phyloP scores from a whole-genome alignment of 1,139 yeast genomes.

The Komagataea norvegica region DNA sequence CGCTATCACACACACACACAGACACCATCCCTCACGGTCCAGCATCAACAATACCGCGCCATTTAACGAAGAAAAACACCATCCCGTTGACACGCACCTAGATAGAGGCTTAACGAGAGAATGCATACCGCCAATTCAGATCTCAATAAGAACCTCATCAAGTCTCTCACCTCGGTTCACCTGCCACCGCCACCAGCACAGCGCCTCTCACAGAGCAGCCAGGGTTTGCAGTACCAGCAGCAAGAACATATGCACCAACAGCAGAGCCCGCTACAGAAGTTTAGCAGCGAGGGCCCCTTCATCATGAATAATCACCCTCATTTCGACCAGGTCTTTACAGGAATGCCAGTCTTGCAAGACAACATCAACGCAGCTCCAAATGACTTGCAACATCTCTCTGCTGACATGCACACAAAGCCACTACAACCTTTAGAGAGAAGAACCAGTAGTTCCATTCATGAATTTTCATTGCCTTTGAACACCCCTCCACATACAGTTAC shows the following conservation, averaged over 20 bases:
- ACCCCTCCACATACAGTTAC: slow-evolving; percentile 28
- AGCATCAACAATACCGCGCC: no score
- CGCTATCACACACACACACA: neutral
- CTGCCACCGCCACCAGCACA: slow-evolving; percentile 40
- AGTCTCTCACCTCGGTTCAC: slow-evolving; percentile 39
- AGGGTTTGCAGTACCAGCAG: slow-evolving; percentile 1
- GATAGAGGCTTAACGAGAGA: neutral
- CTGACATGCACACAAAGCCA: neutral
- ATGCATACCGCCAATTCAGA: slow-evolving; percentile 24
- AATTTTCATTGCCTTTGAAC: slow-evolving; percentile 15
- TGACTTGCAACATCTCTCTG: slow-evolving; percentile 1
- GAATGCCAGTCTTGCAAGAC: no score
- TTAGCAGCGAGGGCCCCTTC: no score
- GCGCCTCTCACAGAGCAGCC: slow-evolving; percentile 2
- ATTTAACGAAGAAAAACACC: no score
- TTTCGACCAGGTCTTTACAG: no score
- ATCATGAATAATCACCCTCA: no score
- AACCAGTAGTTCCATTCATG: neutral
- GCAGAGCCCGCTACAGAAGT: neutral
- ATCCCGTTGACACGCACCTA: no score
- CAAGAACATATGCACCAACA: neutral
- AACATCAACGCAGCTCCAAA: slow-evolving; percentile 8
- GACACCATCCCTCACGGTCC: neutral
- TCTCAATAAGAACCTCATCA: slow-evolving; percentile 35
- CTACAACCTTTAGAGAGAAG: slow-evolving; percentile 1